Base-by-base conservation (phyloP, 768 basidiomycete genomes). In the Leccinum variicolor region DNA sequence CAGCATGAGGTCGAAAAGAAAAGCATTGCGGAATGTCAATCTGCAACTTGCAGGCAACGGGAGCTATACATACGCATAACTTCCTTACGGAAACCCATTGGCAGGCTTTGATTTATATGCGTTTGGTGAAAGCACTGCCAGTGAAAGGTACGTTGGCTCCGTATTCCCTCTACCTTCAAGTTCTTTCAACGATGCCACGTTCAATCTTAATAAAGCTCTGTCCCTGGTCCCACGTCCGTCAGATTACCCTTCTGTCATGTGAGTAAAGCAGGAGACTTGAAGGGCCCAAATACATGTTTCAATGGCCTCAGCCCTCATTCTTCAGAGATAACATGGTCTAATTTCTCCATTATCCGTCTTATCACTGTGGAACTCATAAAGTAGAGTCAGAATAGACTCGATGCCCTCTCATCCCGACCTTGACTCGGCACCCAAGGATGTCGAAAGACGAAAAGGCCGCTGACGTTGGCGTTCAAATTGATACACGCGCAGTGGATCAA, bases 381-480 rank as follows among this genome's bases (percentile, higher is more conserved):
- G 10, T 19, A 19, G 6, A 15, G 19, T 21, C 3, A 13, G 41
- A 43, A 43, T 43, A 19, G 11, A 6, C 19, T 21, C 41, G 19
- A 43, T 21, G 11, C 19, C 46, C 10, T 25, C 14, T 47, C 8
- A 25, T 14, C 8, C 46, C 19, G 23, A 55, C 25, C 49, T 19
- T 19, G 4, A 54, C 39, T 46, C 19, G 1, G 9, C 21, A 45
- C 34, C 46, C 21, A 29, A 64, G 6, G 36, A 64, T 69, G 70
- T 50, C 55, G 26, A 62, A 62, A 55, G 63, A 52, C 56, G 62
- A 71, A 54, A 69, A 72, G 54, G 33, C 34, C 3, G 45, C 34
- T 2, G 51, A 56, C 3, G 46, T 57, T 23, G 26, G 57, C 13
- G 33, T 39, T 39, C 36, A 39, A 39, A n/a, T 62, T 17, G 39